Base-by-base conservation (phyloP, 116 monocot genomes). In the Trichopus zeylanicus region DNA sequence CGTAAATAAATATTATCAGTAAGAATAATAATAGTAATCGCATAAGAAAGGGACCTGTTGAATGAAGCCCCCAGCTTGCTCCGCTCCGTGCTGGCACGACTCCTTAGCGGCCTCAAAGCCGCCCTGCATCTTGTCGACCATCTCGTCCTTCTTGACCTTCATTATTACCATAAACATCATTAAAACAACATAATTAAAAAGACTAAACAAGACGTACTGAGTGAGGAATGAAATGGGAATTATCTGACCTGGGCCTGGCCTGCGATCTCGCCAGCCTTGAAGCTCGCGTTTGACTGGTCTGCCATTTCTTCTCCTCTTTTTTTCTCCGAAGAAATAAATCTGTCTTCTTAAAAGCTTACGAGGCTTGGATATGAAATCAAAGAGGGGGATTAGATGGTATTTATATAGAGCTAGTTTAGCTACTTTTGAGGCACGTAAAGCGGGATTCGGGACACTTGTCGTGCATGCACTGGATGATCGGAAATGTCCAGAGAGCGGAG, bases 181-280 rank as follows among this genome's bases (percentile, higher is more conserved):
- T n/a, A 31, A 35, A 33, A 29, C 10, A 57, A 20, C 8, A 6
- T 18, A 4, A 30, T 31, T 13, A 21, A 34, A 37, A 34, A 22
- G 21, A 57, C 33, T 30, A 59, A 33, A 30, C 30, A 56, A 10
- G 18, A 27, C 10, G 15, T 4, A 34, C 29, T 7, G 5, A 57
- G 3, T 27, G 16, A 11, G 18, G 25, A 16, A 29, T 25, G 22
- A 53, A 9, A n/a, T n/a, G 2, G 37, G 15, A 11, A 37, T 37
- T 56, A 16, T 27, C 10, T 35, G 16, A 64, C 64, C 64, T 64
- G 64, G 32, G 64, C 64, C 3, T 64, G 64, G 52, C 64, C 64
- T 34, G 53, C 64, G 2, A 23, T 34, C 12, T 64, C 24, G 52
- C 53, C 53, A 31, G 32, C 32, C 51, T 53, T 64, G 64, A 25